phyloP scores from a whole-genome alignment of 352 stramenopile genomes.

The Phytophthora vignae region DNA sequence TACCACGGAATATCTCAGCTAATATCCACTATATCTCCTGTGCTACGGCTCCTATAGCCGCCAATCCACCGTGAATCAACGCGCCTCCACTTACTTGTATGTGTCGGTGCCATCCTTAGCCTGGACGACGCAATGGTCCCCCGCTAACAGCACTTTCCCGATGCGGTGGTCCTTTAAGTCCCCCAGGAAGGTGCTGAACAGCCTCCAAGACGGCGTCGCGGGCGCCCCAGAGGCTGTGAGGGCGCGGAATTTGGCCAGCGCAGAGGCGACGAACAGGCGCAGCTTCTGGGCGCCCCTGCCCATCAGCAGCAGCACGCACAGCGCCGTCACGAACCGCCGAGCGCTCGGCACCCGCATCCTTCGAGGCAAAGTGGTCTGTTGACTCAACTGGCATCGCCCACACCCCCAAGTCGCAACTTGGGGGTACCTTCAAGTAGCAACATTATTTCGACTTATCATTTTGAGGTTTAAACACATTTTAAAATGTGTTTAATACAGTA shows the following conservation, averaged over 20 bases:
- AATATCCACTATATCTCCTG: conserved; percentile 8
- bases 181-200: conserved; percentile 79
- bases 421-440: not conserved
- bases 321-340: conserved; percentile 41
- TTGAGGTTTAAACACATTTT: too few species aligned
- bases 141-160: conserved; percentile 70
- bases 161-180: conserved; percentile 60
- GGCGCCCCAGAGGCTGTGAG: conserved; percentile 21
- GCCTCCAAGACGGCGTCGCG: conserved; percentile 44
- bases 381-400: conserved; percentile 9
- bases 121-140: conserved; percentile 66
- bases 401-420: not conserved
- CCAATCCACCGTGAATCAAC: not conserved
- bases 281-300: conserved; percentile 35
- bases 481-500: too few species aligned
- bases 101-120: conserved; percentile 44
- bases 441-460: too few species aligned
- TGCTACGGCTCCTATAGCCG: conserved; percentile 1
- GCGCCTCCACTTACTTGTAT: conserved; percentile 59
- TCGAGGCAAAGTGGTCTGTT: conserved; percentile 1
- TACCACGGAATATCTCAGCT: conserved; percentile 9
- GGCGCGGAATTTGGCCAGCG: conserved; percentile 37
- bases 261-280: conserved; percentile 43
- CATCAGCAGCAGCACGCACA: conserved; percentile 42
- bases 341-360: conserved; percentile 47